Percentiles rank a stretch among this genome's conserved stretches.
Evolutionary conservation across 192 early-diverging fungal species (phyloP).

Genomic region (Podila verticillata): DNA sequence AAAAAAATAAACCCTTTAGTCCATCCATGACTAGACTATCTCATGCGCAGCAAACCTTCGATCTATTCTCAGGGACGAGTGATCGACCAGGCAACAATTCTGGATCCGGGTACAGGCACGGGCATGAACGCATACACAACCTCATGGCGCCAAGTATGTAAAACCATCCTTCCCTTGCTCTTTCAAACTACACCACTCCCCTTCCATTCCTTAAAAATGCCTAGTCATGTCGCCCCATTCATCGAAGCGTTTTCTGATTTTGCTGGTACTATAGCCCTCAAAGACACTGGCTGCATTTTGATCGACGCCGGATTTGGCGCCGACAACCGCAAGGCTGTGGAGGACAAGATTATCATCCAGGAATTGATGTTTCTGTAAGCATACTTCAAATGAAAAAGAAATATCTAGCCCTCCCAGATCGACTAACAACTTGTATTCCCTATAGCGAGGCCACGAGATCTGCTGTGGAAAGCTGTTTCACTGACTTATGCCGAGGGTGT

Average conservation of each 20-base stretch:
- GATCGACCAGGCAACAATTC: no score
- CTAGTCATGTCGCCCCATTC: background rate
- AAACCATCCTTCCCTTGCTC: background rate
- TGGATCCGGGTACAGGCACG: no score
- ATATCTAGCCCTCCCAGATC: background rate
- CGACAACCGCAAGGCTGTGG: conserved; percentile 49
- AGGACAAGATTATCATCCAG: conserved; percentile 51
- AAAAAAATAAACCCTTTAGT: background rate
- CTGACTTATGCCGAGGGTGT: conserved; percentile 31
- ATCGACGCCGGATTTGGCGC: conserved; percentile 59
- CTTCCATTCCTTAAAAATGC: background rate
- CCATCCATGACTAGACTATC: no score
- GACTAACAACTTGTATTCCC: no score
- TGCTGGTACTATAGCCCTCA: conserved; percentile 60
- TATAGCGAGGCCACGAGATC: conserved; percentile 31
- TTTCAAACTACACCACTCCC: background rate
- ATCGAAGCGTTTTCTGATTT: conserved; percentile 65
- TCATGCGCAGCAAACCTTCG: no score
- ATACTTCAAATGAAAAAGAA: background rate
- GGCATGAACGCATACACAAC: background rate
- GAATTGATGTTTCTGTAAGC: conserved; percentile 55
- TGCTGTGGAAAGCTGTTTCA: conserved; percentile 23
- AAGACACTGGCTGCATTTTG: conserved; percentile 59
- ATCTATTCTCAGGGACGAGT: no score
- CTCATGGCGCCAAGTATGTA: background rate